Evolutionary conservation across 2,329 filamentous ascomycete species (phyloP), one percentile per base, ranked within the genome.

Genomic region (Daldinia sp.): DNA sequence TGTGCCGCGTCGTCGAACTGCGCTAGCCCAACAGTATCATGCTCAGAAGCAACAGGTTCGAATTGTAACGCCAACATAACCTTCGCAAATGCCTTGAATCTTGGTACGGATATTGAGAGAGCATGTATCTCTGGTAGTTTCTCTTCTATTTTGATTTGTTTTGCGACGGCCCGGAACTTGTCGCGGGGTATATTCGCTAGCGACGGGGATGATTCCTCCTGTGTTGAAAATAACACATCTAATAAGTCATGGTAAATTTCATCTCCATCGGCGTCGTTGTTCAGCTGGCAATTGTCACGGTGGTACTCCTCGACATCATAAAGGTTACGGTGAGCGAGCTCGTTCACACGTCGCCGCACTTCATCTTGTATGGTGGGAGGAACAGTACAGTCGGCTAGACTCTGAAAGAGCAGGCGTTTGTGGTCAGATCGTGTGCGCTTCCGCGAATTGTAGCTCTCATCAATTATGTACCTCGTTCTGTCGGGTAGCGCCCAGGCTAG

Each of bases 171-270:
- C 3, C 71, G 61, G 30, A 73, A 65, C 20, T 56, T 53, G 9
- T 72, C 63, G 9, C 61, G 58, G 10, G 26, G 61, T 9, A 72
- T 67, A 15, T 58, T 56, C 3, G 71, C 42, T 20, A 59, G 10
- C 10, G 62, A n/a, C 4, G 53, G 62, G 18, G 65, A 37, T 4
- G 20, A 30, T 7, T 46, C 41, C 33, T 63, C 54, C 55, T 71
- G 67, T 3, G 67, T 69, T 2, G 69, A 64, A 50, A 68, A 72
- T n/a, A 73, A 33, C 13, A 73, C 63, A 20, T 69, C 71, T 18
- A 73, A 42, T 10, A 73, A 23, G 44, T 73, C 71, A 28, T 72
- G 62, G 30, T 70, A 72, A 18, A 72, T 71, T 50, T 72, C 69
- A 35, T 73, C 71, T 7, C 69, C 69, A 37, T 73, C 67, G 6